Conservation (phyloP, 1,139 yeast species). For the Candida tunisiensis region DNA sequence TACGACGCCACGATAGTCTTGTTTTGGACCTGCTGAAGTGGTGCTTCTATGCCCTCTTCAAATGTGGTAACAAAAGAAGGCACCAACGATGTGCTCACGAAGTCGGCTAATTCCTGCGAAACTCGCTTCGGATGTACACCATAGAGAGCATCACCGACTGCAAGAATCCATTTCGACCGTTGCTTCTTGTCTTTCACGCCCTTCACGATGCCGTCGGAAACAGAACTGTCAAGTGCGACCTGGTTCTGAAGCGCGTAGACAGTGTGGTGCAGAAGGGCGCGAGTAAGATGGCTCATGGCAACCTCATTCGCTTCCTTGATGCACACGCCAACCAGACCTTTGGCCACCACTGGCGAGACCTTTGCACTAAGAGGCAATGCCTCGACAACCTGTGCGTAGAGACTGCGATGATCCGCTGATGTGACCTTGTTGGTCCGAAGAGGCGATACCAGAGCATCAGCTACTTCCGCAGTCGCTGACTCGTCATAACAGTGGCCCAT, state of each 20-base stretch:
- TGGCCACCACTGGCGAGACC: conserved; percentile 24
- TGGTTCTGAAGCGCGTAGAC: conserved; percentile 9
- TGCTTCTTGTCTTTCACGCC: conserved; percentile 53
- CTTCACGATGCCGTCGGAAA: conserved; percentile 22
- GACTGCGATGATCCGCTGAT: conserved; percentile 47
- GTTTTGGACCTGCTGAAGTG: too few relatives aligned
- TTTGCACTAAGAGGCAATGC: too few relatives aligned
- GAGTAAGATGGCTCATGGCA: conserved; percentile 25
- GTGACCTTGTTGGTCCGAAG: conserved; percentile 32
- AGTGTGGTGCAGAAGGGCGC: conserved; percentile 29
- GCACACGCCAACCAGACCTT: conserved; percentile 30
- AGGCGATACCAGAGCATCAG: conserved; percentile 37
- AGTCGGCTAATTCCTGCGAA: too few relatives aligned
- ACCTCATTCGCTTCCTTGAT: conserved; percentile 61
- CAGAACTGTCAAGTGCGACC: neutral
- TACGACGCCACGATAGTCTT: too few relatives aligned
- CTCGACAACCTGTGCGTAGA: conserved; percentile 24
- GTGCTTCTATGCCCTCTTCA: too few relatives aligned
- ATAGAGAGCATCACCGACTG: conserved; percentile 28
- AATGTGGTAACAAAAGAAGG: too few relatives aligned
- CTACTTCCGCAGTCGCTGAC: conserved; percentile 17
- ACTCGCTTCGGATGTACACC: too few relatives aligned
- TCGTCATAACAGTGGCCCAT: conserved; percentile 6
- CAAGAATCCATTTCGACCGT: conserved; percentile 52
- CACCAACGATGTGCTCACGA: too few relatives aligned